Conservation (phyloP, 805 yeast genomes). For the Yueomyces sinensis region DNA sequence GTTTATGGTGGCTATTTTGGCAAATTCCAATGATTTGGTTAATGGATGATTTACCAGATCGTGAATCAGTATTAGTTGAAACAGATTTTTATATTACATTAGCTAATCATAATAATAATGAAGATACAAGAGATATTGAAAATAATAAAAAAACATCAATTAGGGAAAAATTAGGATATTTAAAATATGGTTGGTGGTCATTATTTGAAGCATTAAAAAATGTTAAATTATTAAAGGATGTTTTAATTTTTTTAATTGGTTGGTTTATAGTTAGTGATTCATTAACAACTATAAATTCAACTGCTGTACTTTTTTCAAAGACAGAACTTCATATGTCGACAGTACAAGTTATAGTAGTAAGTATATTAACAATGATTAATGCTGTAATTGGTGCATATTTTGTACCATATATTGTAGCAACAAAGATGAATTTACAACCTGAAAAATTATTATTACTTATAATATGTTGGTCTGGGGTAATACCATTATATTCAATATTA, state of each 20-base stretch:
- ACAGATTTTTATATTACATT: background rate
- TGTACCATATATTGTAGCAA: conserved; percentile 33
- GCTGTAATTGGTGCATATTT: conserved; percentile 56
- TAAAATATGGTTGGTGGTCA: conserved; percentile 51
- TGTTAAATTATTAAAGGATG: conserved; percentile 49
- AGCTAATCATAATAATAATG: background rate
- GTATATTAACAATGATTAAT: conserved; percentile 49
- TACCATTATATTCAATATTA: conserved; percentile 58
- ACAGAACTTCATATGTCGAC: conserved; percentile 60
- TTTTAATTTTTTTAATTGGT: conserved; percentile 49
- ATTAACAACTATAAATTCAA: conserved; percentile 63
- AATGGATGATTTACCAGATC: conserved; percentile 20
- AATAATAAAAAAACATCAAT: background rate
- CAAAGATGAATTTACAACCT: conserved; percentile 29
- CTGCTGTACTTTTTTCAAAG: conserved; percentile 66
- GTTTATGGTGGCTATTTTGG: conserved; percentile 67
- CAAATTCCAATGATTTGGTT: conserved; percentile 45
- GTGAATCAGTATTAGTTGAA: background rate
- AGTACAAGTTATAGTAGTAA: conserved; percentile 47
- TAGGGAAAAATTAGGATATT: conserved; percentile 17
- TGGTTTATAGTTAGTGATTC: conserved; percentile 74
- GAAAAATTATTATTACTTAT: conserved; percentile 37
- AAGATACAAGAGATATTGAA: background rate
- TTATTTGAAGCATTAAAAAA: conserved; percentile 41
- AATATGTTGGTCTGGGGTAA: conserved; percentile 47